A percentile compares a stretch with the other conserved stretches of the same genome.
Evolutionary conservation across 2,329 filamentous ascomycete genomes (phyloP).

Genomic region (Trichoderma sp.): DNA sequence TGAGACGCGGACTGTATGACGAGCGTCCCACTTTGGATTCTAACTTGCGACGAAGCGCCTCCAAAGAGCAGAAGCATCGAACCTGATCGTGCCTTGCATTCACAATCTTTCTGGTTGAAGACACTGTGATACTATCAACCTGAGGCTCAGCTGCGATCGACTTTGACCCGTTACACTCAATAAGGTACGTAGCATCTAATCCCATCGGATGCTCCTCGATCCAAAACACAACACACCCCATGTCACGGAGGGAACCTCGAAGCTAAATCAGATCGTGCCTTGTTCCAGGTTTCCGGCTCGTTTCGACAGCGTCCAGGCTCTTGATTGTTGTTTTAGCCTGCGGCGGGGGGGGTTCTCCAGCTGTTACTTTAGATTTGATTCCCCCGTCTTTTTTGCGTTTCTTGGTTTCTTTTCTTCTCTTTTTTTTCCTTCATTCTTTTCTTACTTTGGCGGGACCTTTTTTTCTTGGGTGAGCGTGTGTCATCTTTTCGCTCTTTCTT

Average conservation of each 20-base stretch:
- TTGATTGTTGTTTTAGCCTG: too few species aligned
- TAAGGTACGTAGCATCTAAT: neutral
- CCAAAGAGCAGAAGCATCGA: neutral
- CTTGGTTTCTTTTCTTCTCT: neutral
- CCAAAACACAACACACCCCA: neutral
- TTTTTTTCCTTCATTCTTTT: slow-evolving; percentile 23
- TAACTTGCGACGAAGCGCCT: slow-evolving; percentile 1
- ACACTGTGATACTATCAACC: too few species aligned
- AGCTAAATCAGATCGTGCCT: too few species aligned
- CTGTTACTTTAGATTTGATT: slow-evolving; percentile 1
- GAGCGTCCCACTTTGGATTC: slow-evolving; percentile 19
- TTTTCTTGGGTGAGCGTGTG: neutral
- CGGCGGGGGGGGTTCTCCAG: neutral
- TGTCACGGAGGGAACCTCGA: neutral
- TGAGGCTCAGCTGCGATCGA: too few species aligned
- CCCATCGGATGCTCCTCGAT: neutral
- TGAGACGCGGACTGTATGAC: slow-evolving; percentile 28
- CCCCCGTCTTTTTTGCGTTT: neutral
- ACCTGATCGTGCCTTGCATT: too few species aligned
- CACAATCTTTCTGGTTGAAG: too few species aligned
- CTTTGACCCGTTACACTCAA: neutral
- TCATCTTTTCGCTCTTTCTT: neutral
- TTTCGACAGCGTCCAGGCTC: too few species aligned
- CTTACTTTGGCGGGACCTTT: neutral
- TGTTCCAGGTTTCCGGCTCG: too few species aligned